Evolutionary conservation across 768 basidiomycete species (phyloP), one percentile per base, ranked within the genome.

Genomic region (Boletus insuetus): DNA sequence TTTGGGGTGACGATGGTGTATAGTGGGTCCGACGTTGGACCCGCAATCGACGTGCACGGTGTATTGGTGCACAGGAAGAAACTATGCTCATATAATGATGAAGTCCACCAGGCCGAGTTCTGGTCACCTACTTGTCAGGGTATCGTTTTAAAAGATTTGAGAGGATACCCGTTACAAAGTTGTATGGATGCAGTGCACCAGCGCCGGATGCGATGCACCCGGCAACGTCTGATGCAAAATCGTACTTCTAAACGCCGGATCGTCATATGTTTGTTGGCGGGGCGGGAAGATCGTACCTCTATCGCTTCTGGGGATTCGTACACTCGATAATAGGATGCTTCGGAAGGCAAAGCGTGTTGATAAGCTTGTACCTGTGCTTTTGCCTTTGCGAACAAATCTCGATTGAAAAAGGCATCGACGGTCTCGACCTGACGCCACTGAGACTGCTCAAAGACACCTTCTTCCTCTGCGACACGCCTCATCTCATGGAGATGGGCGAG

Each of bases 151-250:
- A 66, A 5, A 87, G 74, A 31, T 80, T 81, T 22, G 76, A 61
- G 10, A 88, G 72, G 26, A 88, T 75, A 0, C 82, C 79, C 2
- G 87, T 90, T 13, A 89, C 81, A 41, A 87, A 75, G 22, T 82
- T 81, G 65, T 90, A 90, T 2, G 87, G 84, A 63, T 89, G 85
- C 4, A 85, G 69, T 0, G 87, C 82, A 7, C 84, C 87, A 12
- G 82, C 87, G 0, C 69, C 64, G 22, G 78, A 81, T 13, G 74
- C 69, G 37, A 89, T 77, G 50, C 79, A 80, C 1, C 85, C 87
- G 0, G 71, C 68, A 2, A 72, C 73, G 6, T 74, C 69, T 13
- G 67, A 58, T 6, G 81, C 75, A 4, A 89, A 64, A 51, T 76
- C 72, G 44, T 81, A 77, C 40, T 67, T 74, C 87, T 88, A 19